Conservation (phyloP, 352 stramenopile species). For the Phytophthora citrophthora region DNA sequence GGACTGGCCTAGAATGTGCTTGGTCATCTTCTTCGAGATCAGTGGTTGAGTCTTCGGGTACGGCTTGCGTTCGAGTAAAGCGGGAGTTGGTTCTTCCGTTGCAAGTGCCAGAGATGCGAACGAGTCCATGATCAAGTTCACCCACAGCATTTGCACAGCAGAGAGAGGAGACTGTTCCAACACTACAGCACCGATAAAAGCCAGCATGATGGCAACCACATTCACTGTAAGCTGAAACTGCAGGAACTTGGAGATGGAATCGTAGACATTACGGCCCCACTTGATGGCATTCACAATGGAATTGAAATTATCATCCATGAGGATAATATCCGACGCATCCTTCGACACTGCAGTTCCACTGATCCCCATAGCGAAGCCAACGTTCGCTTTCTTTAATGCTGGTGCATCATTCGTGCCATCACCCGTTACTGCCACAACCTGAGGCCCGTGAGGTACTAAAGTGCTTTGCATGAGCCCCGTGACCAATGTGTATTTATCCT, state of each 20-base stretch:
- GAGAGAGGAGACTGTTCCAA: constrained; percentile 83
- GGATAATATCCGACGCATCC: constrained; percentile 95
- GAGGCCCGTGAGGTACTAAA: constrained; percentile 44
- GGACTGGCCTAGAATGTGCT: constrained; percentile 93
- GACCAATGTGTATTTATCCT: constrained; percentile 66
- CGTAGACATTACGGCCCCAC: constrained; percentile 96
- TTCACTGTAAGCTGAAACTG: constrained; percentile 97
- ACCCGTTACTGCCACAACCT: constrained; percentile 94
- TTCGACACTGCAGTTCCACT: constrained; percentile 94
- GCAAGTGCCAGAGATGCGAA: constrained; percentile 94
- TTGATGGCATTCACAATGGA: constrained; percentile 96
- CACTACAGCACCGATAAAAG: constrained; percentile 84
- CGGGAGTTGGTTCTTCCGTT: constrained; percentile 88
- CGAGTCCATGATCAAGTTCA: constrained; percentile 98
- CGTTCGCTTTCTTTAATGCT: constrained; percentile 75
- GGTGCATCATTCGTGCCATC: constrained; percentile 96
- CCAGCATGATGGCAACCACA: constrained; percentile 91
- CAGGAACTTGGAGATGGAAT: constrained; percentile 97
- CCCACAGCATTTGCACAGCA: constrained; percentile 96
- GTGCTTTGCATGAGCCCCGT: constrained; percentile 57
- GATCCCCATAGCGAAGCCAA: constrained; percentile 95
- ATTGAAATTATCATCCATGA: constrained; percentile 96
- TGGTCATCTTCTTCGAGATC: constrained; percentile 93
- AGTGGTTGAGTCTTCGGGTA: constrained; percentile 90
- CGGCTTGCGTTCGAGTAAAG: constrained; percentile 88